Base-by-base conservation (phyloP, 139 green algal genomes). In the Coccomyxa sp. region DNA sequence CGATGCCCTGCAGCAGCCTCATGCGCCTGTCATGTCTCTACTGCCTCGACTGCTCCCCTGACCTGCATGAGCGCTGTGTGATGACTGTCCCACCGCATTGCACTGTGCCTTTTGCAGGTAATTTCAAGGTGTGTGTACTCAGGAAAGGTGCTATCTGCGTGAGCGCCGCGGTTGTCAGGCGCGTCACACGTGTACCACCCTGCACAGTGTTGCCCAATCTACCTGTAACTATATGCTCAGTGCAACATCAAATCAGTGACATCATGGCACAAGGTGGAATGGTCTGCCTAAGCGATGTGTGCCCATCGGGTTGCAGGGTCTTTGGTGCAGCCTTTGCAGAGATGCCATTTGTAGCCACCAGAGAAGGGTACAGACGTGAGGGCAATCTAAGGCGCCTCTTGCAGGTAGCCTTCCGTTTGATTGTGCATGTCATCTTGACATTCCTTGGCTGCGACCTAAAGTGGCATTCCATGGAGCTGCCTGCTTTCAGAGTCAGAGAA, bases 261-360 rank as follows among this genome's bases (percentile, higher is more conserved):
- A 68, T 68, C 16, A 68, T 68, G 54, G 54, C 54, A 68, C 16
- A 68, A 68, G 54, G 54, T 16, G 54, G 54, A n/a, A 68, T 68
- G 36, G 4, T 33, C 39, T 29, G 36, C 6, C 44, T 44, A 16
- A 8, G 69, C 6, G 7, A n/a, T 64, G 50, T 64, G 50, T 64
- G 50, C 50, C n/a, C n/a, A n/a, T n/a, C n/a, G n/a, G n/a, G n/a
- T n/a, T 55, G 69, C 83, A 90, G 86, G 73, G 72, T 85, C 36
- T 92, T 90, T 76, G 88, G 88, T 22, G 70, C 39, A 4, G 75
- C 73, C 3, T 91, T 88, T 80, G 88, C 89, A 29, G 88, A 94
- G 82, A 79, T 94, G 79, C 90, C 90, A 0, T 94, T 92, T 82
- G 86, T 94, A 39, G 83, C 86, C 24, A 94, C 90, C 1, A 75